These are phyloP conservation scores for Ailanthus altissimus DNA, from an alignment of 345 rosid species.

Conservation along the genomic window DNA sequence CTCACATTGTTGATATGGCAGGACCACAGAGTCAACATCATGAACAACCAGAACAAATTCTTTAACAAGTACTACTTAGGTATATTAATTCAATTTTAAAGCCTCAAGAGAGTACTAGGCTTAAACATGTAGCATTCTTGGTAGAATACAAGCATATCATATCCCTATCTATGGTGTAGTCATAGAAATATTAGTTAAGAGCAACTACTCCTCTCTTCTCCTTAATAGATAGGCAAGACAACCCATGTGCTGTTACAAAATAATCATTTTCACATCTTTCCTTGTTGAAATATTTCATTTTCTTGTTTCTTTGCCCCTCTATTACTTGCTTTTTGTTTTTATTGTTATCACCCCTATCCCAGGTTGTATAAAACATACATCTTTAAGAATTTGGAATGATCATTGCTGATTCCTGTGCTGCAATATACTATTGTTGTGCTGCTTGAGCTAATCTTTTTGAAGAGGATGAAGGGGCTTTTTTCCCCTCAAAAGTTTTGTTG, in stretches of 20 bases:
- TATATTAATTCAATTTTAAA: slow-evolving; percentile 1
- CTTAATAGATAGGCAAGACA: neutral
- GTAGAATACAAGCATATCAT: neutral
- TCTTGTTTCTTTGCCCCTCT: neutral
- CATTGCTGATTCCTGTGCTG: slow-evolving; percentile 6
- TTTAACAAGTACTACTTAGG: neutral
- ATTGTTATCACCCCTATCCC: neutral
- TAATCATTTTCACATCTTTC: too few relatives aligned
- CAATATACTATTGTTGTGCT: neutral
- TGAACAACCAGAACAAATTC: neutral
- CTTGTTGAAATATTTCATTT: neutral
- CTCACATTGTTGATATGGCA: neutral
- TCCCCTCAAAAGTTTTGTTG: neutral
- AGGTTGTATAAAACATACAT: neutral
- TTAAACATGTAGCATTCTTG: neutral
- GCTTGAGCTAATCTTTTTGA: slow-evolving; percentile 6
- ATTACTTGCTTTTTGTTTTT: neutral
- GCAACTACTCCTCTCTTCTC: neutral
- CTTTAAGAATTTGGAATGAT: neutral
- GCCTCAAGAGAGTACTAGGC: neutral
- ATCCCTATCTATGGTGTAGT: neutral
- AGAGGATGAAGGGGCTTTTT: neutral
- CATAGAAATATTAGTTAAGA: neutral
- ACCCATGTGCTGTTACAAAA: neutral
- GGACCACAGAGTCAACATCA: slow-evolving; percentile 7